Percentiles rank a stretch among this genome's conserved stretches.
phyloP scores from a whole-genome alignment of 1,139 yeast genomes.

The Saccharomycopsis crataegensis region DNA sequence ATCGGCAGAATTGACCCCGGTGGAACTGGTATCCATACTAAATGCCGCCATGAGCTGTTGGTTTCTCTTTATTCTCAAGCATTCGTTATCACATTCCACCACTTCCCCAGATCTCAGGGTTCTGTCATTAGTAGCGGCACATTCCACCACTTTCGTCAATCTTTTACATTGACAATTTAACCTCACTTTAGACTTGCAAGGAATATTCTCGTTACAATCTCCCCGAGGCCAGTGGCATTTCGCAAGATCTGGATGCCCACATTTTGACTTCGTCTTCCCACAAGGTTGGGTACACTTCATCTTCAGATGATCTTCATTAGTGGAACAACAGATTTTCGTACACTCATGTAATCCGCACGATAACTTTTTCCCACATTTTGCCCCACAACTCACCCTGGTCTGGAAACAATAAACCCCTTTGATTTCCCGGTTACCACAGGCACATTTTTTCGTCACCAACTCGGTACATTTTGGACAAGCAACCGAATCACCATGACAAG shows the following conservation, averaged over 20 bases:
- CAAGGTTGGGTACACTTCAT: slow-evolving; percentile 49
- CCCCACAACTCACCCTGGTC: slow-evolving; percentile 64
- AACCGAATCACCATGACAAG: slow-evolving; percentile 60
- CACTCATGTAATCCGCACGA: slow-evolving; percentile 66
- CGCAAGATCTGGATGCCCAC: slow-evolving; percentile 61
- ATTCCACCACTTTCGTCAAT: slow-evolving; percentile 36
- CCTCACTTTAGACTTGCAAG: slow-evolving; percentile 46
- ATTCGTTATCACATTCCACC: slow-evolving; percentile 63
- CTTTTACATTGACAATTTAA: slow-evolving; percentile 64
- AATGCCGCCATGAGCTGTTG: slow-evolving; percentile 59
- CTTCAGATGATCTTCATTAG: slow-evolving; percentile 32
- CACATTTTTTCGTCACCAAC: slow-evolving; percentile 55
- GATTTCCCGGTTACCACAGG: slow-evolving; percentile 58
- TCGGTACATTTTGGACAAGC: slow-evolving; percentile 74
- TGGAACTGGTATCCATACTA: slow-evolving; percentile 24
- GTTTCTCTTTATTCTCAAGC: slow-evolving; percentile 56
- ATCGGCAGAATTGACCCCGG: slow-evolving; percentile 23
- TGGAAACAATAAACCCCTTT: slow-evolving; percentile 70
- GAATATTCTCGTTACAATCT: slow-evolving; percentile 36
- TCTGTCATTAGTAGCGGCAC: slow-evolving; percentile 41
- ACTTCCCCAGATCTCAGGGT: slow-evolving; percentile 26
- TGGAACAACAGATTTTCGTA: slow-evolving; percentile 47
- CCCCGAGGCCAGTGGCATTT: slow-evolving; percentile 55
- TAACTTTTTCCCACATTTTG: slow-evolving; percentile 48
- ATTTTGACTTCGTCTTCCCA: slow-evolving; percentile 34